A percentile compares a stretch with the other conserved stretches of the same genome.
phyloP scores from a whole-genome alignment of 2,329 filamentous ascomycete genomes.

The Fusarium sp. region DNA sequence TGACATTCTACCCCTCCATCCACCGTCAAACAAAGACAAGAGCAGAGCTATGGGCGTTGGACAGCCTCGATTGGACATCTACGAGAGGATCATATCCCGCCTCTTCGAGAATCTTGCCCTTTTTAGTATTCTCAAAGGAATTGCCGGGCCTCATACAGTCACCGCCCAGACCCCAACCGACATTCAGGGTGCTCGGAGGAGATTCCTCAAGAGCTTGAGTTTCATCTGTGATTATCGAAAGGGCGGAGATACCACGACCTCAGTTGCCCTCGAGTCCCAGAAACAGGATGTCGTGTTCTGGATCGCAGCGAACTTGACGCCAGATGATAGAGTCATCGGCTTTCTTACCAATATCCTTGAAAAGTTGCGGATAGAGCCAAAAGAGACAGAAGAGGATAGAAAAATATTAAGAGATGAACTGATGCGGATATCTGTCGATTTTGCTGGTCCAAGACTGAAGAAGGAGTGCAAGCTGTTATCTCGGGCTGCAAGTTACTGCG shows the following conservation, averaged over 20 bases:
- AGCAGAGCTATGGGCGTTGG: slow-evolving; percentile 19
- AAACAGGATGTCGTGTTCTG: slow-evolving; percentile 56
- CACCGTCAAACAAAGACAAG: neutral
- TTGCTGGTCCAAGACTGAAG: slow-evolving; percentile 43
- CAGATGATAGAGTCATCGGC: slow-evolving; percentile 29
- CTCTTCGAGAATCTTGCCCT: slow-evolving; percentile 44
- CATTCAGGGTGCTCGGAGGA: slow-evolving; percentile 23
- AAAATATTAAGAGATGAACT: neutral
- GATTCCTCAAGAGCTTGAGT: slow-evolving; percentile 57
- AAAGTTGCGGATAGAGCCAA: slow-evolving; percentile 2
- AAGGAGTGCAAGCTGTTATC: slow-evolving; percentile 40
- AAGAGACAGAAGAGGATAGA: neutral
- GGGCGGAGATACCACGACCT: slow-evolving; percentile 60
- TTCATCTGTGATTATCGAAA: slow-evolving; percentile 62
- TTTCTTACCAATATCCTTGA: slow-evolving; percentile 52
- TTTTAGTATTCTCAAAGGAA: slow-evolving; percentile 27
- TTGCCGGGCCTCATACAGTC: slow-evolving; percentile 27
- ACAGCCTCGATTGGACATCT: slow-evolving; percentile 31
- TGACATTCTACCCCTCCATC: neutral
- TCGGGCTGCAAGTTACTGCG: slow-evolving; percentile 30
- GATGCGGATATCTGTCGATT: slow-evolving; percentile 20
- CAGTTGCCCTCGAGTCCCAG: slow-evolving; percentile 58
- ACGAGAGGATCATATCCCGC: slow-evolving; percentile 33
- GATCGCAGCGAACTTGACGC: slow-evolving; percentile 57
- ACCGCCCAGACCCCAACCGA: neutral